Base-by-base conservation (phyloP, 2,329 filamentous ascomycete species). In the Fusarium piperis region DNA sequence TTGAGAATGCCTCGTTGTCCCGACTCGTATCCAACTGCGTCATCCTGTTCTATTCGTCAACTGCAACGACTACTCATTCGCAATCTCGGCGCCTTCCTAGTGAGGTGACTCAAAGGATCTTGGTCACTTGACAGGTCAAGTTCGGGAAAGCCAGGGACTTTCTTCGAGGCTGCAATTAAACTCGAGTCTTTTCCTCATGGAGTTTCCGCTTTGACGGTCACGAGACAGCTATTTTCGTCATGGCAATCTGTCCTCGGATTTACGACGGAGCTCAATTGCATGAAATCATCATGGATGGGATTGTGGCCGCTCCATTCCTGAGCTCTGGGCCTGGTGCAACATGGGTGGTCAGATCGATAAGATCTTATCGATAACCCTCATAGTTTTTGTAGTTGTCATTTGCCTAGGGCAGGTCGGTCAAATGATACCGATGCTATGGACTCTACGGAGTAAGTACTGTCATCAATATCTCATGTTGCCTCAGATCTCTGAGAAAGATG, bases 101-200 rank as follows among this genome's bases (percentile, higher is more conserved):
- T 60, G 55, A 53, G 61, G 52, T 39, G 65, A 59, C 32, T 56
- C 59, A 53, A 57, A 66, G 32, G 41, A 53, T 59, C 32, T 26
- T 48, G 52, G 55, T 73, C 70, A 75, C 58, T 69, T 65, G 65
- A 66, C 62, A 58, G 32, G 26, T 44, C n/a, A 62, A 59, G 32
- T 33, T 62, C 59, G 51, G 59, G 51, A 57, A 33, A 36, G 35
- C 20, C 44, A 59, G 57, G 59, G 28, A 62, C 41, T 30, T 28
- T 44, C 44, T 30, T 65, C 41, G 59, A 62, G 6, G 38, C 60
- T 28, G 53, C 46, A 51, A 59, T 38, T 13, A 66, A 41, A 33
- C 16, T 36, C 30, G 46, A 57, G n/a, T 38, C 36, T 55, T 33
- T 63, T 23, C 30, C 18, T 35, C 44, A 20, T 36, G 20, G 36